Evolutionary conservation across 164 flowering plant genomes (phyloP).

Genomic region (Euptelea pleiosperma): DNA sequence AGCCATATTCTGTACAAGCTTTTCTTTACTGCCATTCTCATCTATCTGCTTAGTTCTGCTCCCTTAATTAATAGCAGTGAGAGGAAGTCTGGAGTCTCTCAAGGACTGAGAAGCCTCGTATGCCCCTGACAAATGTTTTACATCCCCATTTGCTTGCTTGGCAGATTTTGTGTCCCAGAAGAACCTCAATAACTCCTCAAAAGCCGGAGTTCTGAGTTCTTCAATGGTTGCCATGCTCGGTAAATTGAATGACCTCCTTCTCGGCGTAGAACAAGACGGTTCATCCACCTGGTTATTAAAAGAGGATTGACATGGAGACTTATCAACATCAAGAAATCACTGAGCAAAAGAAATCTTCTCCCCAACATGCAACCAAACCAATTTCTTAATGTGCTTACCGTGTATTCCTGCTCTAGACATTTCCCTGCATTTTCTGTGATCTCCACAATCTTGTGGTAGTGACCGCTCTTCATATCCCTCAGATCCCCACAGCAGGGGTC

Average conservation of each 20-base stretch:
- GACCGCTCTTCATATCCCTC: slow-evolving; percentile 75
- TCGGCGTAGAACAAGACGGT: slow-evolving; percentile 94
- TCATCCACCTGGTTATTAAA: slow-evolving; percentile 67
- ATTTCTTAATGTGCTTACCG: slow-evolving; percentile 47
- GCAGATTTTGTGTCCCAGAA: slow-evolving; percentile 73
- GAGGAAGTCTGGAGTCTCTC: slow-evolving; percentile 83
- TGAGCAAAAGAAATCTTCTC: too few relatives aligned
- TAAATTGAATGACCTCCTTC: slow-evolving; percentile 64
- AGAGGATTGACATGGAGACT: neutral
- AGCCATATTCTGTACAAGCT: slow-evolving; percentile 39
- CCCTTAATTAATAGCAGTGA: slow-evolving; percentile 69
- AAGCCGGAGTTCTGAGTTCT: slow-evolving; percentile 87
- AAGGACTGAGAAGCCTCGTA: slow-evolving; percentile 52
- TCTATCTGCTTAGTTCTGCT: slow-evolving; percentile 1
- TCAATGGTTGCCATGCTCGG: slow-evolving; percentile 82
- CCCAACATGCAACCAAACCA: neutral
- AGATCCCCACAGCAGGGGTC: slow-evolving; percentile 77
- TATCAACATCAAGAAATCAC: too few relatives aligned
- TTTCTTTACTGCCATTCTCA: slow-evolving; percentile 12
- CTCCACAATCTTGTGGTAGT: slow-evolving; percentile 80
- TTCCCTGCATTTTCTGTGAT: slow-evolving; percentile 85
- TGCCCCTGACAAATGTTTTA: slow-evolving; percentile 46
- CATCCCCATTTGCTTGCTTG: slow-evolving; percentile 74
- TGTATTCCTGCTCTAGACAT: slow-evolving; percentile 73
- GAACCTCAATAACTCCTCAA: slow-evolving; percentile 66